Evolutionary conservation across 495 filamentous ascomycete species (phyloP).

Genomic region (Amniculicola lignicola): DNA sequence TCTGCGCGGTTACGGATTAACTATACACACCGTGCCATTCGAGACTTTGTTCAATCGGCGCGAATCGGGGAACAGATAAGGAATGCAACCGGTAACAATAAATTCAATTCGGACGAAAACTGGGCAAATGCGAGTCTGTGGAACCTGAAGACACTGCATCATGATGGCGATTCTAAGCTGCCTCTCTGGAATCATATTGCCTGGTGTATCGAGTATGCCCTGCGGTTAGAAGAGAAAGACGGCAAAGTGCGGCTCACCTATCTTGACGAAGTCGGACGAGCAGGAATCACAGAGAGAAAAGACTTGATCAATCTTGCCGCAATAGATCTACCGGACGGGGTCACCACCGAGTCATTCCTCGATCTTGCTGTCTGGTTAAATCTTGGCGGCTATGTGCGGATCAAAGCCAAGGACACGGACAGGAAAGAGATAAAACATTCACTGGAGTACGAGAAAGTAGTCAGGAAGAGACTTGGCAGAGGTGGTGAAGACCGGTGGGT

Average conservation of each 20-base stretch:
- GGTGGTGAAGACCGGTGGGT: conserved; percentile 9
- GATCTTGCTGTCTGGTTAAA: conserved; percentile 15
- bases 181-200: conserved; percentile 7
- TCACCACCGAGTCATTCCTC: conserved; percentile 5
- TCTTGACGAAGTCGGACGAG: conserved; percentile 15
- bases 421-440: conserved; percentile 15
- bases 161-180: background rate
- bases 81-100: background rate
- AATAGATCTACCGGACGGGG: background rate
- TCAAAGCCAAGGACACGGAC: conserved; percentile 8
- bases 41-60: conserved; percentile 5
- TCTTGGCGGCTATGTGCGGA: conserved; percentile 11
- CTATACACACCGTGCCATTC: conserved; percentile 13
- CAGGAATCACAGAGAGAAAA: background rate
- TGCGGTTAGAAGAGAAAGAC: conserved; percentile 8
- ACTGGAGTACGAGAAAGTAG: conserved; percentile 5
- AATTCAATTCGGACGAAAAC: conserved; percentile 5
- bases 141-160: conserved; percentile 13
- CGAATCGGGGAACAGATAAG: background rate
- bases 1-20: conserved; percentile 1
- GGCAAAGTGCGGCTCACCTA: conserved; percentile 16
- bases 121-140: conserved; percentile 23
- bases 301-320: background rate
- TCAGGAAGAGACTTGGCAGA: background rate
- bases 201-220: conserved; percentile 21